Conservation (phyloP, 805 yeast genomes). For the Spathaspora hagerdaliae region DNA sequence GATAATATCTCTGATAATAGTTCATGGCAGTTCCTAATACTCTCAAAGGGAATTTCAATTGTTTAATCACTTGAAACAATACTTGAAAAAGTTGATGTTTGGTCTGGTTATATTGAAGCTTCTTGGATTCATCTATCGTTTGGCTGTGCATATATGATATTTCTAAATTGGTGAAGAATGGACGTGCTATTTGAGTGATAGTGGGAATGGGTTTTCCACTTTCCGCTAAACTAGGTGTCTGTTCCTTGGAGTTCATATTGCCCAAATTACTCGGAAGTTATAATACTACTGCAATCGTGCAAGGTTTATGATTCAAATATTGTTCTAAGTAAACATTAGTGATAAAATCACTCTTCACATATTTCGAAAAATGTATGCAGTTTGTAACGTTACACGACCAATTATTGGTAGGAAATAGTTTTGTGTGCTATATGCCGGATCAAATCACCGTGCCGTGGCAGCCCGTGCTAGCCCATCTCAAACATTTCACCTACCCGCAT, state of each 20-base stretch:
- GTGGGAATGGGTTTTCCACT: constrained; percentile 10
- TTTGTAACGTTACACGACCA: too few relatives aligned
- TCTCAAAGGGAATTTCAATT: constrained; percentile 63
- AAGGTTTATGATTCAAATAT: too few relatives aligned
- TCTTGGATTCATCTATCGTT: constrained; percentile 48
- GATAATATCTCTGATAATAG: constrained; percentile 65
- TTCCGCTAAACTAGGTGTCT: neutral
- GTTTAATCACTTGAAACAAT: constrained; percentile 47
- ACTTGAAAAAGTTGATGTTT: constrained; percentile 53
- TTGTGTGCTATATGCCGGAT: too few relatives aligned
- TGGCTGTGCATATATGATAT: constrained; percentile 46
- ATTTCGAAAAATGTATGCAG: too few relatives aligned
- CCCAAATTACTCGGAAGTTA: too few relatives aligned
- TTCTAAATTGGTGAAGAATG: constrained; percentile 55
- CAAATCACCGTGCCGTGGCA: too few relatives aligned
- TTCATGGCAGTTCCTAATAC: constrained; percentile 69
- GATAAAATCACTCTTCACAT: too few relatives aligned
- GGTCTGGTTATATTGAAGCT: constrained; percentile 44
- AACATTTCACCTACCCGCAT: too few relatives aligned
- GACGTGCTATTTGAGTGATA: constrained; percentile 49
- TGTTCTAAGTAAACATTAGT: too few relatives aligned
- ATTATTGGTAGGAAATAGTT: too few relatives aligned
- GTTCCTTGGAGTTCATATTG: neutral
- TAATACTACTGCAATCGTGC: too few relatives aligned
- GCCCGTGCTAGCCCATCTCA: too few relatives aligned